Evolutionary conservation across 805 yeast species (phyloP), one percentile per base, ranked within the genome.

Genomic region (Ogataea pignaliae): DNA sequence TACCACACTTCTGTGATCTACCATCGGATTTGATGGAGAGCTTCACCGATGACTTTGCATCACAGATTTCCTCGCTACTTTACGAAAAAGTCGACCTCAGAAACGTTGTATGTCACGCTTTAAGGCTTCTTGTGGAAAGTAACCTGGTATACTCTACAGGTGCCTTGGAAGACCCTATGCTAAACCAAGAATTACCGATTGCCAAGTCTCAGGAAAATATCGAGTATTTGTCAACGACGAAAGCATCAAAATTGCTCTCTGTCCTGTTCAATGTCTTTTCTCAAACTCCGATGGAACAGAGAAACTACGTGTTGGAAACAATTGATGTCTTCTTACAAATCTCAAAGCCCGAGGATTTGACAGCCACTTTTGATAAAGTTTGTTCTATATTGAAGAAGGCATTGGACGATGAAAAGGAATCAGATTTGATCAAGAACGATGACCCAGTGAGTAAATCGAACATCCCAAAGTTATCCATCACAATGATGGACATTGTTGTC

Each of bases 221-320:
- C 42, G 75, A 77, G 48, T 87, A 78, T 54, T 68, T 91, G 45
- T 68, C 87, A 0, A 43, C 78, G 0, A 83, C 78, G 50, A 60
- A 56, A 29, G 79, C 96, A 5, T 66, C 86, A 4, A 90, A 93
- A 52, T 60, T 93, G 40, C 71, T 93, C 41, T 85, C 96, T 11
- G 97, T 89, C 16, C 70, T 93, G 40, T 88, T 91, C 72, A 93
- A 93, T 57, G 95, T 93, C 14, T 93, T 86, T 65, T 79, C 91
- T n/a, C 90, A 89, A 53, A 89, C 97, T 10, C 68, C 79, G 37
- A 84, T 93, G 33, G 93, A 87, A 42, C 76, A 88, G 13, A 80
- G 98, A 64, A 86, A 88, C 11, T 88, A 75, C 62, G 80, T 93
- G 40, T 73, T 89, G 46, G 97, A 91, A 49, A 82, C 97, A 10